These are phyloP conservation scores for Neonectria magnoliae DNA, from an alignment of 2,329 filamentous ascomycete genomes.

Conservation along the genomic window DNA sequence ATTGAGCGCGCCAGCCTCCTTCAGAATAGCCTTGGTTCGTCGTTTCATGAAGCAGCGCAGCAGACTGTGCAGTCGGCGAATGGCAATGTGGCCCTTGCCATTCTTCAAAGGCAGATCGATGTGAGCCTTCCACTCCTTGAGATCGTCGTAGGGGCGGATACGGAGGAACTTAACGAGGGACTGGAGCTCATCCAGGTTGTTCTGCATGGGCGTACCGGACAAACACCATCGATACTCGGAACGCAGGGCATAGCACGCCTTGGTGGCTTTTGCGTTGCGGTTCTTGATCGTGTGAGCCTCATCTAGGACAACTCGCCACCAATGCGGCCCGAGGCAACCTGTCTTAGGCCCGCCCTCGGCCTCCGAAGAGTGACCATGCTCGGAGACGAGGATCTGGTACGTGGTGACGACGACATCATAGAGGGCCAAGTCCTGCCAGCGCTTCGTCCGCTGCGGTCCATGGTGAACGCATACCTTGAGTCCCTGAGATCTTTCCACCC, in stretches of 20 bases:
- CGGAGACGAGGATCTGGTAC: slow-evolving; percentile 93
- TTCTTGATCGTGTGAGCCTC: slow-evolving; percentile 99
- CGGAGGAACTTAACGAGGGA: slow-evolving; percentile 91
- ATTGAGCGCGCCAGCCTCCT: slow-evolving; percentile 82
- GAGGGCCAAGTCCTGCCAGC: slow-evolving; percentile 76
- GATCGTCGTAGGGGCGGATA: slow-evolving; percentile 89
- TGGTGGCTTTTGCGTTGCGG: slow-evolving; percentile 92
- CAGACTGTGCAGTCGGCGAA: slow-evolving; percentile 84
- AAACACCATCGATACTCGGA: slow-evolving; percentile 95
- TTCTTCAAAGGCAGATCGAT: slow-evolving; percentile 92
- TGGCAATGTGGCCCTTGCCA: slow-evolving; percentile 87
- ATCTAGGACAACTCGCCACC: slow-evolving; percentile 95
- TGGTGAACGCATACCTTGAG: slow-evolving; percentile 91
- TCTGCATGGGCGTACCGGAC: slow-evolving; percentile 97
- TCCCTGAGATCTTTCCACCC: slow-evolving; percentile 74
- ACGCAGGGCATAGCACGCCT: slow-evolving; percentile 86
- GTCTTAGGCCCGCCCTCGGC: slow-evolving; percentile 71
- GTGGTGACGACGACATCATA: slow-evolving; percentile 98
- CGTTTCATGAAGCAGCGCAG: slow-evolving; percentile 97
- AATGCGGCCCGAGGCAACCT: slow-evolving; percentile 90
- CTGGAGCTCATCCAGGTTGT: slow-evolving; percentile 96
- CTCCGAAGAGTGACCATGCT: slow-evolving; percentile 77
- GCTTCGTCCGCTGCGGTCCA: slow-evolving; percentile 85
- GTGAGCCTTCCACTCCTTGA: slow-evolving; percentile 88
- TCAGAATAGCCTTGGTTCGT: slow-evolving; percentile 97